A percentile compares a stretch with the other conserved stretches of the same genome.
Conservation (phyloP, 2,329 filamentous ascomycete genomes). For the Claviceps arundinis region DNA sequence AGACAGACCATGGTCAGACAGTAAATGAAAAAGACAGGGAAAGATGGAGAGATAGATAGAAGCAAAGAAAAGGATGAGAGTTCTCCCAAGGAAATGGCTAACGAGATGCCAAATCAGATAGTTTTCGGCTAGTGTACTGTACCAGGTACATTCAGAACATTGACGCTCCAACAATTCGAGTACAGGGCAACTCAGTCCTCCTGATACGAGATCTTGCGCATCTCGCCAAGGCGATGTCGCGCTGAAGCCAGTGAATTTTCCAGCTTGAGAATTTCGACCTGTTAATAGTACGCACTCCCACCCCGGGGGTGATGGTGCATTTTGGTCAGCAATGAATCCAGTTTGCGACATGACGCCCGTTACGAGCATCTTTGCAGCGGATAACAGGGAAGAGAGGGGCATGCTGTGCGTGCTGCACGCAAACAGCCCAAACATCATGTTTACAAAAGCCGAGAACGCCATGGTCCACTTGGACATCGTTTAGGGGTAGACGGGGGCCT, state of each 20-base stretch:
- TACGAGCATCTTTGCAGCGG: background rate
- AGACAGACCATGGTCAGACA: no score
- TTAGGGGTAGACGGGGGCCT: no score
- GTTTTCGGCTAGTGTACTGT: no score
- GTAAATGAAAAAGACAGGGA: no score
- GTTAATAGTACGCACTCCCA: constrained; percentile 4
- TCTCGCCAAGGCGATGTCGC: constrained; percentile 77
- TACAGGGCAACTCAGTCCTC: constrained; percentile 41
- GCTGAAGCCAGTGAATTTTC: constrained; percentile 76
- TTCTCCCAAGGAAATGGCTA: no score
- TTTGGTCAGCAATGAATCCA: constrained; percentile 4
- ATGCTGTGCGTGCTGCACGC: background rate
- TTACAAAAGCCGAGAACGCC: background rate
- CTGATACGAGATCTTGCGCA: constrained; percentile 93
- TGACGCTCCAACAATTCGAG: no score
- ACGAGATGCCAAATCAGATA: no score
- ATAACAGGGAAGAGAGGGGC: background rate
- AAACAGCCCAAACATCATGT: background rate
- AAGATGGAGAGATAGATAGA: no score
- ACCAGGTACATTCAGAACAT: no score
- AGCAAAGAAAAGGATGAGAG: no score
- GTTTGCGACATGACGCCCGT: background rate
- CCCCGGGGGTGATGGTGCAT: background rate
- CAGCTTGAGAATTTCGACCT: constrained; percentile 95
- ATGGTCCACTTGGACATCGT: background rate